These are phyloP conservation scores for Nidularia sp. DNA, from an alignment of 768 basidiomycete genomes.

Conservation along the genomic window DNA sequence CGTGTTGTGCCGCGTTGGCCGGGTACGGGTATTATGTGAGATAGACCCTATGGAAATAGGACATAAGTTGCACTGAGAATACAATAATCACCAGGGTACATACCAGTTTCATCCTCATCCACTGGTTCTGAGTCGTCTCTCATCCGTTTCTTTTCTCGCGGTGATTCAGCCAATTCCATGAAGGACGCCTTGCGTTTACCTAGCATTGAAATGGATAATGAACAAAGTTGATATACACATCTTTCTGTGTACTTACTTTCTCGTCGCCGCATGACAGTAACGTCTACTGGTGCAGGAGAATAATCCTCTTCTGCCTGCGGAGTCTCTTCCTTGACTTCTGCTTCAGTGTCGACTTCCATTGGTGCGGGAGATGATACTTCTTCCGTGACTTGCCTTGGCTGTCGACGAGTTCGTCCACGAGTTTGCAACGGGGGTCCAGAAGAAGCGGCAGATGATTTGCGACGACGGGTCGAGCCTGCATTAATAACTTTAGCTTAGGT, in stretches of 20 bases:
- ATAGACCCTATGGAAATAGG: slow-evolving; percentile 18
- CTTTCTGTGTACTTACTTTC: no score
- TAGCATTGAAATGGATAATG: slow-evolving; percentile 11
- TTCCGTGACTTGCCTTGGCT: slow-evolving; percentile 22
- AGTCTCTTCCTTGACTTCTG: slow-evolving; percentile 21
- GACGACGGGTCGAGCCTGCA: slow-evolving; percentile 35
- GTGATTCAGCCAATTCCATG: slow-evolving; percentile 39
- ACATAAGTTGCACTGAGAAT: slow-evolving; percentile 5
- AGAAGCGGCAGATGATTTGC: slow-evolving; percentile 30
- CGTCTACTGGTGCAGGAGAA: slow-evolving; percentile 24
- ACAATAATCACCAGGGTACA: slow-evolving; percentile 2
- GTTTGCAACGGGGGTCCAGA: slow-evolving; percentile 20
- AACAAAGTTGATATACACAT: no score
- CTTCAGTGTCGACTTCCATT: slow-evolving; percentile 7
- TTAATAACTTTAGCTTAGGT: neutral
- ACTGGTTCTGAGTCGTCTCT: slow-evolving; percentile 68
- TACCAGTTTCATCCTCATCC: slow-evolving; percentile 63
- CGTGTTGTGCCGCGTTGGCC: slow-evolving; percentile 26
- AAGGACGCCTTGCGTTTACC: slow-evolving; percentile 67
- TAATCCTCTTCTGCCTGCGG: slow-evolving; percentile 25
- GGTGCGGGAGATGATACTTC: slow-evolving; percentile 14
- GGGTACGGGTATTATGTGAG: slow-evolving; percentile 22
- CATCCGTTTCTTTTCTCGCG: slow-evolving; percentile 50
- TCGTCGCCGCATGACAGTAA: no score
- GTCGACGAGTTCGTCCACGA: slow-evolving; percentile 21